Conservation (phyloP, 805 yeast species). For the Wickerhamiella cacticola region DNA sequence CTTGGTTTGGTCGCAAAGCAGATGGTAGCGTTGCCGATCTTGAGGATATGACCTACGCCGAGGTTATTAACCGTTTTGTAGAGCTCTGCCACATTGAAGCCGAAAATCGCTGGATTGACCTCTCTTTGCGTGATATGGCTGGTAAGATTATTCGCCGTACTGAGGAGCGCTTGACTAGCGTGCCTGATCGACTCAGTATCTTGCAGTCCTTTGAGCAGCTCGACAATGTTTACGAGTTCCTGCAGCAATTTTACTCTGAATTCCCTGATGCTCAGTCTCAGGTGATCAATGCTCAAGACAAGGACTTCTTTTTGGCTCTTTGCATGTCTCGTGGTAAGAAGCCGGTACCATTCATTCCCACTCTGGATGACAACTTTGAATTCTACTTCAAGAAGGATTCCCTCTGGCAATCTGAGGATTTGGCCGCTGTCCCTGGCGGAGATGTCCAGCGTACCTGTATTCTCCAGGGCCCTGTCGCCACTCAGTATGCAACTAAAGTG, state of each 20-base stretch:
- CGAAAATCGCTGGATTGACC: conserved; percentile 78
- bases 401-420: conserved; percentile 95
- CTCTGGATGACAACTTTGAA: conserved; percentile 86
- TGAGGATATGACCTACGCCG: conserved; percentile 90
- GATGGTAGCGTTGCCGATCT: conserved; percentile 72
- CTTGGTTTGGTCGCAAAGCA: conserved; percentile 84
- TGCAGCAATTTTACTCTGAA: conserved; percentile 48
- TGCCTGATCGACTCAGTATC: conserved; percentile 37
- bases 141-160: conserved; percentile 85
- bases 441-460: conserved; percentile 99
- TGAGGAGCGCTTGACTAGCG: conserved; percentile 79
- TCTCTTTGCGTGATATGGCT: conserved; percentile 69
- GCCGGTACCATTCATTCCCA: conserved; percentile 97
- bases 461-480: conserved; percentile 97
- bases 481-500: conserved; percentile 72
- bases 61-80: conserved; percentile 75
- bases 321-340: conserved; percentile 79
- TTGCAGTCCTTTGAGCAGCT: conserved; percentile 63
- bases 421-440: conserved; percentile 88
- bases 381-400: conserved; percentile 97
- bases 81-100: conserved; percentile 77
- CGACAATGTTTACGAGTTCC: conserved; percentile 44
- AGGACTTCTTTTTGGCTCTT: conserved; percentile 76
- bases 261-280: conserved; percentile 71
- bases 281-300: conserved; percentile 87